Conservation (phyloP, 768 basidiomycete genomes). For the Rhodosporidiobolus odoratus region DNA sequence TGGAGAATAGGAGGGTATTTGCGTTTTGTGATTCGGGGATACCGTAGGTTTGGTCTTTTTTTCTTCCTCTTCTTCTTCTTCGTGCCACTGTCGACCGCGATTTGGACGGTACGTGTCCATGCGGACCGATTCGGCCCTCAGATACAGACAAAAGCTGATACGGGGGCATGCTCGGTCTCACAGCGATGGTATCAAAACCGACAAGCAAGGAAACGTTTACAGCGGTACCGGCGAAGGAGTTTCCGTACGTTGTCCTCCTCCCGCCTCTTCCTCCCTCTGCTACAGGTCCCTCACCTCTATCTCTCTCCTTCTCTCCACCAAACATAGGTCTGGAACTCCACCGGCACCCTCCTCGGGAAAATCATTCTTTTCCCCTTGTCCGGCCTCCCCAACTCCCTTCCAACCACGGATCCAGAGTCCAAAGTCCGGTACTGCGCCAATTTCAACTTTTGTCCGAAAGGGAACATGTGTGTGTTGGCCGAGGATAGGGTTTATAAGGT, state of each 20-base stretch:
- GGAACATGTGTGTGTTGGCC: constrained; percentile 8
- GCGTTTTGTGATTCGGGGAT: constrained; percentile 57
- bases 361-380: constrained; percentile 18
- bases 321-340: constrained; percentile 26
- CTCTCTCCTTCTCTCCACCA: neutral
- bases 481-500: constrained; percentile 24
- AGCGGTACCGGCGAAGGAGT: constrained; percentile 65
- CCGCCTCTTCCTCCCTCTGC: too few relatives aligned
- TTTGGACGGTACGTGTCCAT: too few relatives aligned
- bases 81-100: neutral
- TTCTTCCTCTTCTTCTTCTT: neutral
- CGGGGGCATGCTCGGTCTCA: accelerated
- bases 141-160: neutral
- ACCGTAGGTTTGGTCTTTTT: neutral
- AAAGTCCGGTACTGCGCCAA: constrained; percentile 12
- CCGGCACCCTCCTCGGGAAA: constrained; percentile 37
- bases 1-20: constrained; percentile 61
- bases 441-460: constrained; percentile 13
- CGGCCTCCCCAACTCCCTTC: neutral
- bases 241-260: constrained; percentile 48
- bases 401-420: neutral
- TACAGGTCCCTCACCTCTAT: neutral
- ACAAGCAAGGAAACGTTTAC: constrained; percentile 62
- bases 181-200: constrained; percentile 61
- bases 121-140: too few relatives aligned